Evolutionary conservation across 2,329 filamentous ascomycete genomes (phyloP), one percentile per base, ranked within the genome.

Genomic region (Xylariaceae sp.): DNA sequence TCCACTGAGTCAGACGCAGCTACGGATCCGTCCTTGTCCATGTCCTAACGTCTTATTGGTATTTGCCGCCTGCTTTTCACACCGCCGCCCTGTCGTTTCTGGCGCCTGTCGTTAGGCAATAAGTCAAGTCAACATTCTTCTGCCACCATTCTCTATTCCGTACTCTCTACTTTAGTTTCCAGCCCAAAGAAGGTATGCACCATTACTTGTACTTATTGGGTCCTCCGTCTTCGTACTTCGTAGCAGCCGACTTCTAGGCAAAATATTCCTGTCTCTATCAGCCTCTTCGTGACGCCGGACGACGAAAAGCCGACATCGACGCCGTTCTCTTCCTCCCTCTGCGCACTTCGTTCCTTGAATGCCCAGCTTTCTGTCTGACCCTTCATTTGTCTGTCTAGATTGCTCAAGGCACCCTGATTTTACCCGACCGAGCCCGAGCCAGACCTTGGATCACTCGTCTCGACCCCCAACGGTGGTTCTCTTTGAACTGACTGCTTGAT

Each of bases 61-160:
- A 23, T 11, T 15, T 30, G 15, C 13, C 42, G 13, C 15, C 55
- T 35, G 10, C 42, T 44, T 48, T 51, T 35, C 51, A 54, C 45
- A 51, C 37, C 39, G 39, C 53, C 47, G 51, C 42, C 51, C 49
- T 45, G 10, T 49, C 54, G 48, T 30, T 30, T 30, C 23, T 30
- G 23, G 5, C 23, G 23, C 23, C 59, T 57, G 57, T 60, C 59
- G 60, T 62, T 49, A 23, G 57, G 52, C 57, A 44, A 52, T 35
- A 52, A 42, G 23, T 7, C 39, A 53, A 42, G 37, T 9, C 37
- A 30, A 30, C 45, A 39, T 51, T 54, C 50, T 50, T 51, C 23
- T 30, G 23, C 23, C 23, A 30, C 23, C 23, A 30, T 30, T 30
- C 23, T 30, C 23, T 30, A 30, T 30, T 30, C 23, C 5, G 23